Conservation (phyloP, 257 asterid species). For the Schizonepeta tenuifolia region DNA sequence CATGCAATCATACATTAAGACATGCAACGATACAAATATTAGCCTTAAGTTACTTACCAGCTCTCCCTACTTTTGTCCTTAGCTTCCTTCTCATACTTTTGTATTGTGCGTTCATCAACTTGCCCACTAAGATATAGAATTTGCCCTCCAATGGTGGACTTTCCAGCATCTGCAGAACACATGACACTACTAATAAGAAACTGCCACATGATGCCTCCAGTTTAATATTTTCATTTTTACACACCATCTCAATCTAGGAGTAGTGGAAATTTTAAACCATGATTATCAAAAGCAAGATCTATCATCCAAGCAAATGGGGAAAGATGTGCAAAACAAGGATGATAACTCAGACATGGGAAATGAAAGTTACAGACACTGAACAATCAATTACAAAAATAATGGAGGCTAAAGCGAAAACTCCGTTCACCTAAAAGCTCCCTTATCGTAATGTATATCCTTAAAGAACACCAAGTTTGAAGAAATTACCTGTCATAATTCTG, state of each 20-base stretch:
- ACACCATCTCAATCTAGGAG: not conserved
- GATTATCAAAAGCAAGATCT: not conserved
- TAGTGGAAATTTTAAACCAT: not conserved
- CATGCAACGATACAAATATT: slow-evolving; percentile 2
- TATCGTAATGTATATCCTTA: not conserved
- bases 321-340: not conserved
- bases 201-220: slow-evolving; percentile 4
- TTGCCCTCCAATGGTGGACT: slow-evolving; percentile 97
- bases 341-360: not conserved
- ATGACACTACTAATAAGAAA: slow-evolving; percentile 23
- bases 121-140: slow-evolving; percentile 91
- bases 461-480: not conserved
- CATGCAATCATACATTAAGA: not conserved
- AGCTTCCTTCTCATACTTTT: slow-evolving; percentile 97
- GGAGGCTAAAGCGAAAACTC: not conserved
- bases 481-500: not conserved
- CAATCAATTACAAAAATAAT: not conserved
- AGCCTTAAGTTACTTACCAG: slow-evolving; percentile 61
- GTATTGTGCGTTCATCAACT: slow-evolving; percentile 96
- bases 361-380: not conserved
- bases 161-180: slow-evolving; percentile 85
- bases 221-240: no score
- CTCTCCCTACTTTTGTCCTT: slow-evolving; percentile 97
- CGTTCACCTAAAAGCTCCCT: not conserved
- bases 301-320: not conserved